phyloP scores from a whole-genome alignment of 2,329 filamentous ascomycete genomes.

The Stylonectria norvegica region DNA sequence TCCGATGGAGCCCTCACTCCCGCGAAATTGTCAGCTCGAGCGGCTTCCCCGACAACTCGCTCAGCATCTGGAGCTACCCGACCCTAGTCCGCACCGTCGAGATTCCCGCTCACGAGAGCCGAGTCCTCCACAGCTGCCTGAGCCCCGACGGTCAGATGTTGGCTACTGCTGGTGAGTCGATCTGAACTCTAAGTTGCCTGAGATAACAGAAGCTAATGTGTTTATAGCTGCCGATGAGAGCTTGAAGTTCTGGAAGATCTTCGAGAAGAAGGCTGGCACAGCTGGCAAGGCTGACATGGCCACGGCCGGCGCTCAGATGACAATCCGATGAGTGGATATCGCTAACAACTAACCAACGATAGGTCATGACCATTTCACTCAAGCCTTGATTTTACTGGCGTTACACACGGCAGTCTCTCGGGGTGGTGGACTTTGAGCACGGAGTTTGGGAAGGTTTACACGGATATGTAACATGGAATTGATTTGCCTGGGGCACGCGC shows the following conservation, averaged over 20 bases:
- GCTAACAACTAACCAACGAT: conserved; percentile 36
- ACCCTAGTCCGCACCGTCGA: conserved; percentile 95
- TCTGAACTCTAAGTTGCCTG: not conserved
- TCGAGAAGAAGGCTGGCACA: conserved; percentile 91
- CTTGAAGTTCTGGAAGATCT: conserved; percentile 99
- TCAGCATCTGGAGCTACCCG: conserved; percentile 99
- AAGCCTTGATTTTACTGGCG: too few species aligned
- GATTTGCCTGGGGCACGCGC: conserved; percentile 43
- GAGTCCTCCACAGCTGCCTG: conserved; percentile 93
- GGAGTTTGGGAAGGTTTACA: conserved; percentile 52
- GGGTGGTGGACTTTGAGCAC: conserved; percentile 47
- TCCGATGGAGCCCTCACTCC: conserved; percentile 95
- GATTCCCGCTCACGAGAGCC: conserved; percentile 94
- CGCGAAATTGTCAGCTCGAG: conserved; percentile 97
- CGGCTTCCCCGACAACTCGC: conserved; percentile 97
- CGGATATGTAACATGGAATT: too few species aligned
- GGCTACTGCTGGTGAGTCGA: conserved; percentile 72
- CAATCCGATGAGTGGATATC: conserved; percentile 69
- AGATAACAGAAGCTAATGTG: conserved; percentile 9
- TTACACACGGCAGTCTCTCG: conserved; percentile 38
- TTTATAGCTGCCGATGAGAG: conserved; percentile 80
- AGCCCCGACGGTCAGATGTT: conserved; percentile 98
- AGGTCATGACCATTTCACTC: conserved; percentile 45
- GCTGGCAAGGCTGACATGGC: conserved; percentile 79
- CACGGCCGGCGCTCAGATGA: conserved; percentile 99